Conservation (phyloP, 2,329 filamentous ascomycete genomes). For the Fusarium marasasianum region DNA sequence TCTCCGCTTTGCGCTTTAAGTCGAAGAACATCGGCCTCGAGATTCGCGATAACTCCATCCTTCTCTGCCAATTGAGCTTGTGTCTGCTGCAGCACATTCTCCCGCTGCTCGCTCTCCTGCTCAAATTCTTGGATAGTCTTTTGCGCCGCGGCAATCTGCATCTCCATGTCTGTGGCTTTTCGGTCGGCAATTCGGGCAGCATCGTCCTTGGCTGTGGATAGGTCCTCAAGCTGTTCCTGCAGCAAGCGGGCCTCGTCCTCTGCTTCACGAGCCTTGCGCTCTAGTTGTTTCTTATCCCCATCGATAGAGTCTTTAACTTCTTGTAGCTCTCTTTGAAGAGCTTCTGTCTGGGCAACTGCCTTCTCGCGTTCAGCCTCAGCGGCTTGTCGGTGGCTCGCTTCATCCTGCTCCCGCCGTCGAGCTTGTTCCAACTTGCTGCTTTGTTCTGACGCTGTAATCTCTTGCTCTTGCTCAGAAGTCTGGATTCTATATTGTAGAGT, state of each 20-base stretch:
- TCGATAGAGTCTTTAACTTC: conserved; percentile 60
- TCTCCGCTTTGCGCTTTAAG: conserved; percentile 89
- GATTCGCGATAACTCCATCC: conserved; percentile 74
- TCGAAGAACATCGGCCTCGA: conserved; percentile 85
- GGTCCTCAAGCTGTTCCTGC: conserved; percentile 84
- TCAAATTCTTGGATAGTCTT: conserved; percentile 66
- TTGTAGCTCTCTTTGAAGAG: conserved; percentile 61
- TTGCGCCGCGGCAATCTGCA: conserved; percentile 58
- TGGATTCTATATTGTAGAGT: conserved; percentile 88
- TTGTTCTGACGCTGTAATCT: conserved; percentile 79
- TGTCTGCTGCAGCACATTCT: conserved; percentile 64
- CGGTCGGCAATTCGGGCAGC: conserved; percentile 70
- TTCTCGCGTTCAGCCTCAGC: conserved; percentile 66
- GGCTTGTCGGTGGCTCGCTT: conserved; percentile 74
- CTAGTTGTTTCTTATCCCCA: conserved; percentile 70
- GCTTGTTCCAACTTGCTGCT: conserved; percentile 85
- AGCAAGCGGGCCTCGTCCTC: conserved; percentile 78
- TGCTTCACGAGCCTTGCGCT: conserved; percentile 74
- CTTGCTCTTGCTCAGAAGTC: conserved; percentile 86
- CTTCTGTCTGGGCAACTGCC: conserved; percentile 60
- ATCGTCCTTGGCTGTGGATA: conserved; percentile 70
- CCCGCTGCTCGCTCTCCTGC: conserved; percentile 65
- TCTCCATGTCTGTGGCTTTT: conserved; percentile 63
- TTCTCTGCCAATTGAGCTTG: conserved; percentile 75
- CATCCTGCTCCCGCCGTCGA: conserved; percentile 83